A percentile compares a stretch with the other conserved stretches of the same genome.
Evolutionary conservation across 1,284 basidiomycete genomes (phyloP).

Genomic region (Austropuccinia psidii): DNA sequence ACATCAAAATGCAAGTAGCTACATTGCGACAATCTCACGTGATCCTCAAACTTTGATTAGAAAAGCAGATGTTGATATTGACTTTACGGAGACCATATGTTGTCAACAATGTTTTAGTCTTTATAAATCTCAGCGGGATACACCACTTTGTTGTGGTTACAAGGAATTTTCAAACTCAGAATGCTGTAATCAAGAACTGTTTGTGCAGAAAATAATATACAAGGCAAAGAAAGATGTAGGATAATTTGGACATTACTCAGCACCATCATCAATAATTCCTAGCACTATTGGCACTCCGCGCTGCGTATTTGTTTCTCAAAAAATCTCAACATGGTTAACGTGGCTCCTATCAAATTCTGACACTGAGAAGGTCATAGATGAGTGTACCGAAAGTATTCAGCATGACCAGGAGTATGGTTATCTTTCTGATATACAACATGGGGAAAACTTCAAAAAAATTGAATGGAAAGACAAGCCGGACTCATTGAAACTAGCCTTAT

Average conservation of each 20-base stretch:
- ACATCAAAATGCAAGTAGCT: not conserved
- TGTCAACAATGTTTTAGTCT: constrained; percentile 13
- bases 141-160: not conserved
- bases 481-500: not conserved
- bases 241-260: not conserved
- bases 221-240: not conserved
- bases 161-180: not conserved
- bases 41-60: not conserved
- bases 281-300: not conserved
- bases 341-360: not conserved
- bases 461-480: not conserved
- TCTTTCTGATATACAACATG: constrained; percentile 1
- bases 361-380: not conserved
- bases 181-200: not conserved
- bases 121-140: not conserved
- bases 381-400: not conserved
- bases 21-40: not conserved
- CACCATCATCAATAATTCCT: not conserved
- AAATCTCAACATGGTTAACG: not conserved
- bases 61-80: not conserved
- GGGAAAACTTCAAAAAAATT: not conserved
- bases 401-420: not conserved
- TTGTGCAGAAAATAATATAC: not conserved
- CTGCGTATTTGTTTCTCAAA: not conserved
- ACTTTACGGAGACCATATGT: not conserved